Evolutionary conservation across 441 rosid genomes (phyloP).

Genomic region (Adansonia grandidieri): DNA sequence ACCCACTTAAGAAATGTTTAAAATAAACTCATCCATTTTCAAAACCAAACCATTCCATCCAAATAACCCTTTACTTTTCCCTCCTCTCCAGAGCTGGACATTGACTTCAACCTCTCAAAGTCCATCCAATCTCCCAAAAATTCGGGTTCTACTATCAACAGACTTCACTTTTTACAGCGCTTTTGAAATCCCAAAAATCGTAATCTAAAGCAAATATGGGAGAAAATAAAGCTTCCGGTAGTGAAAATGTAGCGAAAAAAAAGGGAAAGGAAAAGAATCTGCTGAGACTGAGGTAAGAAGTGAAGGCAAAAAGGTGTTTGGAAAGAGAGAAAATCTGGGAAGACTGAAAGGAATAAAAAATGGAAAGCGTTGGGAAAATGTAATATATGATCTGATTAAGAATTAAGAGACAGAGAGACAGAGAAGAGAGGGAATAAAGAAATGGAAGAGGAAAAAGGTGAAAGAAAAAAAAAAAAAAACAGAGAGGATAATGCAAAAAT

Average conservation of each 20-base stretch:
- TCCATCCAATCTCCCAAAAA: slow-evolving; percentile 24
- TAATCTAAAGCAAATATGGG: not conserved
- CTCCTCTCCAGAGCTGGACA: slow-evolving; percentile 34
- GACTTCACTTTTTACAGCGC: slow-evolving; percentile 18
- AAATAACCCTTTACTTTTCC: slow-evolving; percentile 14
- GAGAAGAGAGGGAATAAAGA: slow-evolving; percentile 16
- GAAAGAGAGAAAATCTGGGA: slow-evolving; percentile 33
- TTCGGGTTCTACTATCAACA: slow-evolving; percentile 41
- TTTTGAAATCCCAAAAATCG: slow-evolving; percentile 23
- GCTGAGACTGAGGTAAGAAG: slow-evolving; percentile 12
- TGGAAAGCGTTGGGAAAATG: slow-evolving; percentile 34
- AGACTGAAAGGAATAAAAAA: slow-evolving; percentile 42
- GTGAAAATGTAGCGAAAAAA: slow-evolving; percentile 18
- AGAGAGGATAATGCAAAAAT: slow-evolving; percentile 14
- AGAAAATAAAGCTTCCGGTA: not conserved
- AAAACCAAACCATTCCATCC: slow-evolving; percentile 42
- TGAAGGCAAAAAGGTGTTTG: slow-evolving; percentile 22
- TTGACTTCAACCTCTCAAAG: slow-evolving; percentile 41
- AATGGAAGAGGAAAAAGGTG: not conserved
- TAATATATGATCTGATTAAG: slow-evolving; percentile 55
- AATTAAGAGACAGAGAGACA: slow-evolving; percentile 14
- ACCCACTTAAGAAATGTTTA: slow-evolving; percentile 15
- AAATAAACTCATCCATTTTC: slow-evolving; percentile 40
- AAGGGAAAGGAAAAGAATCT: not conserved
- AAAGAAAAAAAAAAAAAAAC: not conserved